Evolutionary conservation across 495 filamentous ascomycete genomes (phyloP), one percentile per base, ranked within the genome.

Genomic region (Xylaria nigripes): DNA sequence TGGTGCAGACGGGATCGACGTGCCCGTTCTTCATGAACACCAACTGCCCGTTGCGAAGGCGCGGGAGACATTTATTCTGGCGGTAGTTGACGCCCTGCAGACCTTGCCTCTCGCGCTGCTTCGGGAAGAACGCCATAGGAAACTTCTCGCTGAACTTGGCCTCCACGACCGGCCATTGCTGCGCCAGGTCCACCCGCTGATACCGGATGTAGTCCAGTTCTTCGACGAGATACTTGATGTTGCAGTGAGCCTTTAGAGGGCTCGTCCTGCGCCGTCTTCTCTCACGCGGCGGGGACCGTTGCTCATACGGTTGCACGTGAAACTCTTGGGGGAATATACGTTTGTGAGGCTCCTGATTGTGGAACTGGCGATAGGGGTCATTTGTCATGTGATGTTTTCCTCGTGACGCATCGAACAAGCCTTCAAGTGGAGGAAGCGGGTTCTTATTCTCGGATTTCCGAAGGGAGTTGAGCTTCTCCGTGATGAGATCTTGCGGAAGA

Each of bases 81-180:
- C 73, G 67, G 54, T 76, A 76, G 56, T 64, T 65, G 10, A 58
- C 51, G 47, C 73, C 70, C 27, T 72, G 61, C 2, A 76, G 56
- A 0, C 66, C 72, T 2, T 65, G 55, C 0, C 1, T 60, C 24
- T 47, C 5, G 34, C 60, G 52, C 36, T 62, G 32, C 61, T 58
- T n/a, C 30, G 51, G 13, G 34, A 45, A 41, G 12, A 54, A 16
- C 52, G 54, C 51, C 56, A 54, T 57, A 15, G 61, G 61, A 22
- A 70, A 73, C 38, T 55, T 62, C 3, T 48, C 27, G n/a, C 44
- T 24, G 63, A 67, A 76, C 22, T 47, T 58, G 0, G 12, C 15
- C 45, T 62, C 48, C 18, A 70, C 57, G 18, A 65, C 54, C 1
- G 56, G 42, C 72, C 72, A 76, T n/a, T 49, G 13, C 6, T 62